Base-by-base conservation (phyloP, 805 yeast genomes). In the Kregervanrija delftensis region DNA sequence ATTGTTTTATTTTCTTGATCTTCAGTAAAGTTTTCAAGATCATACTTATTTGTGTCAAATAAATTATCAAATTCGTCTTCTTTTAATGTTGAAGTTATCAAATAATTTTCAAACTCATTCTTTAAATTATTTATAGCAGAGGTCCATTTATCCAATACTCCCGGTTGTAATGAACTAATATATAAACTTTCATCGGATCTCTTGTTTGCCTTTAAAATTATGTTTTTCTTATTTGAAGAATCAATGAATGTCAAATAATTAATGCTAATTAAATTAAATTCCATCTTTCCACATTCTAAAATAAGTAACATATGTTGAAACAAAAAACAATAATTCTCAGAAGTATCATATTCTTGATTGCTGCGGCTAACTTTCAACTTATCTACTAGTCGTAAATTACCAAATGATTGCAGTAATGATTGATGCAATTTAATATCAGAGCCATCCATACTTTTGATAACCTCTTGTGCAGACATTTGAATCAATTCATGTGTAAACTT, bases 301-400 rank as follows among this genome's bases (percentile, higher is more conserved):
- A 54, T 28, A 4, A 64, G 30, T 13, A 65, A 43, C 52, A 49
- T 50, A 39, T 52, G 49, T 9, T 50, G 45, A 41, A 64, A 65
- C 11, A 65, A 42, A 36, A 59, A 65, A 40, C 66, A 62, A 37
- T 57, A 59, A 17, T 43, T 30, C 4, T 45, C 47, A 3, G 14
- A 22, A 54, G 51, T n/a, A 6, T 22, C 13, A 13, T 22, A 5
- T 22, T 22, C 6, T 6, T 22, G 28, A 1, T 45, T 40, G 13
- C 46, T 46, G 3, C 32, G 39, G n/a, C 49, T 41, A 5, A 55
- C 36, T 22, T 44, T 35, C 28, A 60, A 37, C 38, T 52, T 59
- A 47, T 65, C 69, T 17, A 59, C 50, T 4, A 65, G 44, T 42
- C 66, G 45, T 12, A 66, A 48, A 8, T 50, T 44, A n/a, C 68